Evolutionary conservation across 371 early-diverging fungal species (phyloP), one percentile per base, ranked within the genome.

Genomic region (Mortierella polycephala): DNA sequence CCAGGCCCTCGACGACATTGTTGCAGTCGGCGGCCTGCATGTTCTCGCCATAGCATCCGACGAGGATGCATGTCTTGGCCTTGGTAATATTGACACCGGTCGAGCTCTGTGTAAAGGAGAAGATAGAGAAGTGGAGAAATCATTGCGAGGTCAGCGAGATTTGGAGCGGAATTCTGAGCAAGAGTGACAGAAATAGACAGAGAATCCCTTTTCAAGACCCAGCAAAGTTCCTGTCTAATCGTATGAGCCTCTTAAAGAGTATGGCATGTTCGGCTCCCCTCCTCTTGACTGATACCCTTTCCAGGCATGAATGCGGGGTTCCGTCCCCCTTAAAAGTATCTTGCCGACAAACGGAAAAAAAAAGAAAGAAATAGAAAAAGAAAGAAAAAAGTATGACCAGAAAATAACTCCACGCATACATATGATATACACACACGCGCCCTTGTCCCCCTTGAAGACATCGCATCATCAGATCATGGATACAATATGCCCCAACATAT

Each of bases 51-150:
- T 95, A 94, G 59, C 83, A 63, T 60, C 92, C 96, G 69, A 96
- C 76, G 53, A 98, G 76, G 50, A 96, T 73, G 55, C 94, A 88
- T 81, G 93, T 91, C 18, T 71, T 85, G n/a, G 97, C 95, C 89
- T 96, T 96, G 64, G 89, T 93, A 67, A 87, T 83, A 81, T 87
- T 82, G 63, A 90, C 84, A 81, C 96, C 96, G 62, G 84, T 86
- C 40, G 86, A 68, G 20, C 86, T 88, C 95, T 96, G 82, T 11
- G 50, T 12, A 11, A 23, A 16, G 13, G 23, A 60, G 50, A 51
- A 20, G 37, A 51, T 39, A 44, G 55, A 40, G 40, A 52, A 7
- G 37, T 21, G 41, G 14, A 21, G 40, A 8, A 37, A 37, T 58
- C 16, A 62, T 41, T 45, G 46, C 30, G 21, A 10, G 9, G 5